Evolutionary conservation across 257 asterid genomes (phyloP).

Genomic region (Solanum habrochaites): DNA sequence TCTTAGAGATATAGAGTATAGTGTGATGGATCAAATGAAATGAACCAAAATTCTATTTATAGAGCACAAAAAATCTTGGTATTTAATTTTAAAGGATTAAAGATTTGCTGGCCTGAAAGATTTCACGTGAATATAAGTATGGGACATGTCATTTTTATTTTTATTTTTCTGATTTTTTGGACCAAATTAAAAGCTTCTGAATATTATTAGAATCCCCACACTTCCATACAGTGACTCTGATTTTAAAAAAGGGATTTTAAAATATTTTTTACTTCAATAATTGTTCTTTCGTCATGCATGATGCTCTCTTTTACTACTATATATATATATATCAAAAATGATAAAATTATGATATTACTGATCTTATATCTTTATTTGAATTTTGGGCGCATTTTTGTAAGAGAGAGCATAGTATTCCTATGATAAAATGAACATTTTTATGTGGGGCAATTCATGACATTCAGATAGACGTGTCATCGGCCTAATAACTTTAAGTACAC

Average conservation of each 20-base stretch:
- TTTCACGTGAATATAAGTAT: not conserved
- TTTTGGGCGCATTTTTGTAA: not conserved
- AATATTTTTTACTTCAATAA: not conserved
- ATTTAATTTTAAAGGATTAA: not conserved
- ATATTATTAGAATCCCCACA: not conserved
- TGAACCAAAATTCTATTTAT: not conserved
- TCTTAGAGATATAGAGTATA: not conserved
- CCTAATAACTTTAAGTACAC: fast-evolving
- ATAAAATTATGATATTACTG: not conserved
- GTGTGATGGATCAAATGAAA: not conserved
- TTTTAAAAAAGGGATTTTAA: not conserved
- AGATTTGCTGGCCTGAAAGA: not conserved
- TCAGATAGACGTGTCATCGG: fast-evolving
- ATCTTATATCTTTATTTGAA: too few species aligned
- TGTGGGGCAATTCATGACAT: fast-evolving
- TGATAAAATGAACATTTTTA: not conserved
- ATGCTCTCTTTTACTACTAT: not conserved
- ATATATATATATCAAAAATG: too few species aligned
- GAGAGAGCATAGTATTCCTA: not conserved
- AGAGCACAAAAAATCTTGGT: not conserved
- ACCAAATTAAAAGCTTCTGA: not conserved
- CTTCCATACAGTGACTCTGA: not conserved
- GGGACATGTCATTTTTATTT: not conserved
- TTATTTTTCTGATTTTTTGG: not conserved
- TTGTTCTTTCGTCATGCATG: not conserved